Base-by-base conservation (phyloP, 306 rosid species). In the Ochetophila trinervis region DNA sequence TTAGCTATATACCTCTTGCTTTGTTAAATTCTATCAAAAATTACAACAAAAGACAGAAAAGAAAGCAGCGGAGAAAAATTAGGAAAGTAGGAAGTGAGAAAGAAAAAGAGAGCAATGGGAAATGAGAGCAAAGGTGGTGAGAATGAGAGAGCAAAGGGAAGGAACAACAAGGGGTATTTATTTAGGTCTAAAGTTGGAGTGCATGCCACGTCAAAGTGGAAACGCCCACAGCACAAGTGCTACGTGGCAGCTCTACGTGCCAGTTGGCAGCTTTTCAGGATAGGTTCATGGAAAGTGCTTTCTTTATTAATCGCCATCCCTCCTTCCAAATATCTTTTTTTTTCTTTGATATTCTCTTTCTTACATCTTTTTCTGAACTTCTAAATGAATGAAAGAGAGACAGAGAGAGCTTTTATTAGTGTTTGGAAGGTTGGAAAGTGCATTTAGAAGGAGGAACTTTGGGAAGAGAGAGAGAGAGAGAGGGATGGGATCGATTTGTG, bases 171-270 rank as follows among this genome's bases (percentile, higher is more conserved):
- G 53, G 59, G 80, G 78, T 34, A 64, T 24, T 20, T 16, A 87
- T 75, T 80, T 82, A 77, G 82, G 71, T 60, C 35, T 14, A 58
- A 67, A 69, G 35, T 32, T 64, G 66, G 75, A 67, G 62, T 60
- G 78, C 57, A 35, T 75, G 83, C 81, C 86, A 86, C 86, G 82
- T 80, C 85, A 76, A 75, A 68, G 74, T 65, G 68, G 68, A 69
- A 77, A 22, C 22, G 10, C 66, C 60, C 57, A 77, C 53, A 63
- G 62, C 1, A 16, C 49, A 62, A 18, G 50, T 0, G 78, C 58
- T 68, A 72, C 88, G 90, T 84, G 90, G 74, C 94, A 52, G 15
- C n/a, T 53, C 15, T 40, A 54, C 58, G 17, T 17, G 74, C 52
- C 68, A 67, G 55, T 54, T 76, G 67, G 74, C 72, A 66, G 65